Evolutionary conservation across 2,329 filamentous ascomycete genomes (phyloP), one percentile per base, ranked within the genome.

Genomic region (Ploettnerulaceae sp.): DNA sequence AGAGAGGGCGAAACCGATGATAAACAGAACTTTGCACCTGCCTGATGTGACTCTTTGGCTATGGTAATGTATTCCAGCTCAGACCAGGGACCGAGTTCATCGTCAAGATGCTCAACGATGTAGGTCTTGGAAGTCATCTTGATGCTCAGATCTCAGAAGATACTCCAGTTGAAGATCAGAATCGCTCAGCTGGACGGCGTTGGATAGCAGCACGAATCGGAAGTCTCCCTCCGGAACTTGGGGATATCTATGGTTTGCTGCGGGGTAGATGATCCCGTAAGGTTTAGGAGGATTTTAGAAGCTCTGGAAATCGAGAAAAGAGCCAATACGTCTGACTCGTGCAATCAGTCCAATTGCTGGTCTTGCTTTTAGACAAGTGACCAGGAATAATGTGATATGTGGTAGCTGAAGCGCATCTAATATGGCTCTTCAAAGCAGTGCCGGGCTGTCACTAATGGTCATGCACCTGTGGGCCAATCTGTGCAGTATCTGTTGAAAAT

Each of bases 51-150:
- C 72, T 98, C 93, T 51, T 77, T 73, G 41, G 89, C 89, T 64
- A 98, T 96, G 61, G 85, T 79, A 45, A 81, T 72, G 71, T 98
- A 98, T 71, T 98, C 93, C 43, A 97, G 79, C 54, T 88, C 82
- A 18, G 93, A 97, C 93, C 93, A 98, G 31, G 81, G 79, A 25
- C 94, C 93, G 22, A 98, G 77, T 68, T 98, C 93, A 31, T 87
- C 84, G 70, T 98, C 93, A 55, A 98, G 82, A 69, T 98, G 91
- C 73, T 97, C 91, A 59, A 97, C 90, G 61, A 97, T 86, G 69
- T 93, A 96, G 33, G 82, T 90, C 68, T 89, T 86, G 55, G 66
- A 65, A 15, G 67, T 59, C 69, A 74, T 74, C 48, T 51, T 50
- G 40, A 8, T 40, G 37, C 42, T 38, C n/a, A 40, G 28, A 22